Evolutionary conservation across 192 early-diverging fungal species (phyloP).

Genomic region (Anaeromyces robustus): DNA sequence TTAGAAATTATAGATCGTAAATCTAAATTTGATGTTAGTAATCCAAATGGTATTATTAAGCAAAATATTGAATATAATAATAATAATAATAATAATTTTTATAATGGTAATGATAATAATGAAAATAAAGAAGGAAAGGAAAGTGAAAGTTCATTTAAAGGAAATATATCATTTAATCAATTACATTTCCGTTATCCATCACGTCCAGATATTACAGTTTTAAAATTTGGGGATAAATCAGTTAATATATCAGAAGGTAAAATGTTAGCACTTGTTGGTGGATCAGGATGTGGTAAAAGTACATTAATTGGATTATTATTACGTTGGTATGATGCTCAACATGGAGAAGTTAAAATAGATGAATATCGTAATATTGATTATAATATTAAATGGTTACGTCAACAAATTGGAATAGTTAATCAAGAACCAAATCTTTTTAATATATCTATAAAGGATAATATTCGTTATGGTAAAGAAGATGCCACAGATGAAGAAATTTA

Average conservation of each 20-base stretch:
- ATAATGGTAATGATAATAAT: too few species aligned
- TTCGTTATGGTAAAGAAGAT: slow-evolving; percentile 45
- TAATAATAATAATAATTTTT: too few species aligned
- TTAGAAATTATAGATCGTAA: too few species aligned
- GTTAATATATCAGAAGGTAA: slow-evolving; percentile 46
- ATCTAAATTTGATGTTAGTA: too few species aligned
- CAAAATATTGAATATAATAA: too few species aligned
- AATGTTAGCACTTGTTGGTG: slow-evolving; percentile 77
- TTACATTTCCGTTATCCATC: slow-evolving; percentile 64
- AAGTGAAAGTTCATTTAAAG: too few species aligned
- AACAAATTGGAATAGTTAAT: slow-evolving; percentile 73
- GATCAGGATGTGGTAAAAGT: slow-evolving; percentile 71
- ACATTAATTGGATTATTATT: slow-evolving; percentile 72
- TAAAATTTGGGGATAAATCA: slow-evolving; percentile 19
- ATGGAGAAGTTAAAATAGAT: slow-evolving; percentile 50
- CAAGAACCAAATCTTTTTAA: slow-evolving; percentile 89
- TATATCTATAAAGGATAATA: slow-evolving; percentile 63
- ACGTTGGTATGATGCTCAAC: slow-evolving; percentile 60
- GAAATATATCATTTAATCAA: too few species aligned
- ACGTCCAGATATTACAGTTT: slow-evolving; percentile 62
- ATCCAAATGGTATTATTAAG: too few species aligned
- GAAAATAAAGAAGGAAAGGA: too few species aligned
- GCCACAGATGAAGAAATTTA: slow-evolving; percentile 20
- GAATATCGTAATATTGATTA: slow-evolving; percentile 53
- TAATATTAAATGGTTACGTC: slow-evolving; percentile 68